These are phyloP conservation scores for Endothia cerciana DNA, from an alignment of 2,329 filamentous ascomycete species.

Conservation along the genomic window DNA sequence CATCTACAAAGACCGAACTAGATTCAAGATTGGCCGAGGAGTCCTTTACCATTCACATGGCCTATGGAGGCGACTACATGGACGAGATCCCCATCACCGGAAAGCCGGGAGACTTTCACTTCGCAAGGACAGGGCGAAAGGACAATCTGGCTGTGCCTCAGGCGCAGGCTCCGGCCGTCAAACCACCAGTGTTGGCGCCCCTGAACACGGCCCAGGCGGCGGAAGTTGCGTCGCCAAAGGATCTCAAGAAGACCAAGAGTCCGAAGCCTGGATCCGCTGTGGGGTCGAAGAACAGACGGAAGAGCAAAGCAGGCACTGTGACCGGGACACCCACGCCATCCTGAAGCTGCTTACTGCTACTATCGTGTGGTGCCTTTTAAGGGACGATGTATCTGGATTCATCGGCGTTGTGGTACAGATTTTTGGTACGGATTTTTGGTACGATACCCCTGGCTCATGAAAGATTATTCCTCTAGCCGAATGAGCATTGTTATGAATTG, in stretches of 20 bases:
- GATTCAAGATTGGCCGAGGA: slow-evolving; percentile 58
- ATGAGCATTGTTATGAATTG: not conserved
- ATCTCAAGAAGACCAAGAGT: slow-evolving; percentile 50
- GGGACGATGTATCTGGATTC: not conserved
- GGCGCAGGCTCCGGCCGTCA: slow-evolving; percentile 12
- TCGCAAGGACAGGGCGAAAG: slow-evolving; percentile 64
- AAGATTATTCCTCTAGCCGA: not conserved
- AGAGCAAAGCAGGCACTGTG: slow-evolving; percentile 46
- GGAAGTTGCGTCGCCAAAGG: slow-evolving; percentile 45
- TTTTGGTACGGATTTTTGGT: not conserved
- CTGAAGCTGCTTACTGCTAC: slow-evolving; percentile 19
- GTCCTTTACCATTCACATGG: slow-evolving; percentile 60
- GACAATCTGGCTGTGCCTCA: slow-evolving; percentile 37
- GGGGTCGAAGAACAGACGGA: slow-evolving; percentile 50
- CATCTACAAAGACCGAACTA: slow-evolving; percentile 45
- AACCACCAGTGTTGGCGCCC: slow-evolving; percentile 38
- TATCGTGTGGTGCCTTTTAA: not conserved
- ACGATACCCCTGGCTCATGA: slow-evolving; percentile 14
- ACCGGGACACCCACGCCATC: slow-evolving; percentile 34
- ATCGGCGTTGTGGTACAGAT: slow-evolving; percentile 7
- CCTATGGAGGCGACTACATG: slow-evolving; percentile 66
- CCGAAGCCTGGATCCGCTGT: slow-evolving; percentile 42
- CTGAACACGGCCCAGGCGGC: slow-evolving; percentile 47
- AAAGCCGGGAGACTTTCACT: slow-evolving; percentile 66
- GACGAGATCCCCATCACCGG: slow-evolving; percentile 72